These are phyloP conservation scores for Lasiodiplodia hormozganensis DNA, from an alignment of 2,329 filamentous ascomycete genomes.

Conservation along the genomic window DNA sequence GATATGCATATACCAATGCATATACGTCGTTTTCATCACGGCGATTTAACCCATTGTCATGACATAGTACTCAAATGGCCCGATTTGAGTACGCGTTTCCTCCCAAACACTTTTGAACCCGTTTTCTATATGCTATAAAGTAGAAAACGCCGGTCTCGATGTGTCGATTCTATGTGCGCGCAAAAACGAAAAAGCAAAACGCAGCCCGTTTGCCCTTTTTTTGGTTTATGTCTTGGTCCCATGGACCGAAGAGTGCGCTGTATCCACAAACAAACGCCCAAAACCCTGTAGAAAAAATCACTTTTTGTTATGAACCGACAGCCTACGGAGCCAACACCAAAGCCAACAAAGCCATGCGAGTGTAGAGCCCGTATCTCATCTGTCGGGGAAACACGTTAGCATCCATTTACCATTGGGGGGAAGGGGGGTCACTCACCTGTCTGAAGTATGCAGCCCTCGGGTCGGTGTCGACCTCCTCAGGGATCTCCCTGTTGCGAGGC, in stretches of 20 bases:
- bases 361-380: slow-evolving; percentile 98
- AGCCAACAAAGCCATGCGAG: slow-evolving; percentile 95
- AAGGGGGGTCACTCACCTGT: slow-evolving; percentile 75
- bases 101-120: slow-evolving; percentile 18
- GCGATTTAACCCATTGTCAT: slow-evolving; percentile 6
- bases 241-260: background rate
- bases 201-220: background rate
- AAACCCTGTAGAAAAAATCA: slow-evolving; percentile 2
- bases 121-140: slow-evolving; percentile 25
- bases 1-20: slow-evolving; percentile 9
- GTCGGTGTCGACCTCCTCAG: slow-evolving; percentile 97
- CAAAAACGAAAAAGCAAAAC: background rate
- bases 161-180: slow-evolving; percentile 10
- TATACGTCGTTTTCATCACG: slow-evolving; percentile 5
- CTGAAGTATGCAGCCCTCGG: slow-evolving; percentile 96
- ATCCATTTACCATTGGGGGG: slow-evolving; percentile 17
- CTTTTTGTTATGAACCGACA: background rate
- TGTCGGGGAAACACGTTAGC: slow-evolving; percentile 57
- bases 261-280: slow-evolving; percentile 16
- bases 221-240: slow-evolving; percentile 6
- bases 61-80: slow-evolving; percentile 22
- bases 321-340: slow-evolving; percentile 75
- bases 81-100: slow-evolving; percentile 21
- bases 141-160: slow-evolving; percentile 15
- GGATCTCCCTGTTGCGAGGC: slow-evolving; percentile 90